Percentiles rank a stretch among this genome's conserved stretches.
These are phyloP conservation scores for Kazachstania psychrophila DNA, from an alignment of 805 yeast genomes.

Conservation along the genomic window DNA sequence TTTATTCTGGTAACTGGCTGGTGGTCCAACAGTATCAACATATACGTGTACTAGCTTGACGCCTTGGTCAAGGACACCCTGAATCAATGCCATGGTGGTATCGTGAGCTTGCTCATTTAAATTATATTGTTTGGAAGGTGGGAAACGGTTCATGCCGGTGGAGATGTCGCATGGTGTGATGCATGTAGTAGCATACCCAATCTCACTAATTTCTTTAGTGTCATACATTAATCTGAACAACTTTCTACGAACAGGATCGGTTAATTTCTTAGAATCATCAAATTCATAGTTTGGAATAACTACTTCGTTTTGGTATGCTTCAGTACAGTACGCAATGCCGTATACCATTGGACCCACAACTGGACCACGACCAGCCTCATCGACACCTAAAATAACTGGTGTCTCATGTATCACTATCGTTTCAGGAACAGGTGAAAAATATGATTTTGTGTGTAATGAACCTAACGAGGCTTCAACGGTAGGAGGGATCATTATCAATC, in stretches of 20 bases:
- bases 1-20: conserved; percentile 70
- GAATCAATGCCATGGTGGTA: conserved; percentile 74
- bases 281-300: conserved; percentile 60
- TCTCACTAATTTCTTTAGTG: conserved; percentile 39
- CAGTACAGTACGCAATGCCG: conserved; percentile 71
- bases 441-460: conserved; percentile 36
- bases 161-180: conserved; percentile 84
- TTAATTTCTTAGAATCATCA: conserved; percentile 86
- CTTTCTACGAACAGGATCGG: conserved; percentile 56
- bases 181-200: conserved; percentile 84
- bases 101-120: conserved; percentile 95
- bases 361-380: conserved; percentile 98
- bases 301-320: conserved; percentile 37
- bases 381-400: conserved; percentile 69
- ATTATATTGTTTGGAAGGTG: conserved; percentile 43
- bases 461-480: conserved; percentile 18
- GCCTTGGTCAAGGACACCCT: conserved; percentile 50
- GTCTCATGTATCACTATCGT: conserved; percentile 18
- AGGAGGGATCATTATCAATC: conserved; percentile 28
- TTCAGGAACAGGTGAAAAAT: conserved; percentile 42
- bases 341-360: conserved; percentile 98
- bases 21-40: conserved; percentile 97
- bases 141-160: conserved; percentile 73
- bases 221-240: conserved; percentile 51
- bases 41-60: conserved; percentile 62